A percentile compares a stretch with the other conserved stretches of the same genome.
Evolutionary conservation across 306 rosid species (phyloP).

Genomic region (Alnus rubra): DNA sequence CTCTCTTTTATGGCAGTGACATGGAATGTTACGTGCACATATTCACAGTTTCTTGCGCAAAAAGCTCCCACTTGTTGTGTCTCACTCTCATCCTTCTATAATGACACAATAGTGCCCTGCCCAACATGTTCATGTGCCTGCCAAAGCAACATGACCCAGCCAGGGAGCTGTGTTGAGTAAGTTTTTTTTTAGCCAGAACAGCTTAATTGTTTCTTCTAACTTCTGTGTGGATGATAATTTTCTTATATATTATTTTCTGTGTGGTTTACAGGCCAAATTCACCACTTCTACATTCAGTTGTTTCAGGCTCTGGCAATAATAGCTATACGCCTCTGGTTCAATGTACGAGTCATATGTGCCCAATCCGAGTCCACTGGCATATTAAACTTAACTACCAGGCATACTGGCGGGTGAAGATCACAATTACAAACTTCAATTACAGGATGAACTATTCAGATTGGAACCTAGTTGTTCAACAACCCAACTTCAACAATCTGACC

Average conservation of each 20-base stretch:
- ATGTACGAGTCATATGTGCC: constrained; percentile 90
- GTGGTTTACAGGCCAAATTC: constrained; percentile 49
- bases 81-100: constrained; percentile 82
- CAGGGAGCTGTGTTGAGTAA: constrained; percentile 75
- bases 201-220: constrained; percentile 4
- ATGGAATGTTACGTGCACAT: constrained; percentile 87
- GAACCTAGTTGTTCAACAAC: no score
- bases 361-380: constrained; percentile 92
- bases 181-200: constrained; percentile 21
- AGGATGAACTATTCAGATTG: no score
- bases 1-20: constrained; percentile 66
- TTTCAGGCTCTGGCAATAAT: constrained; percentile 38
- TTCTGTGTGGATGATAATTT: not conserved
- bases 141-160: constrained; percentile 45
- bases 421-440: no score
- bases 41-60: constrained; percentile 81
- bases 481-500: constrained; percentile 87
- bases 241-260: constrained; percentile 16
- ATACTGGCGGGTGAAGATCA: constrained; percentile 89
- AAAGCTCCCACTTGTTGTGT: constrained; percentile 85
- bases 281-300: constrained; percentile 63
- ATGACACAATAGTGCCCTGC: constrained; percentile 72
- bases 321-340: constrained; percentile 57
- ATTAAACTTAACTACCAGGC: constrained; percentile 74
- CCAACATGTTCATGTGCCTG: constrained; percentile 80